Evolutionary conservation across 345 rosid genomes (phyloP).

Genomic region (Fremontodendron californicum): DNA sequence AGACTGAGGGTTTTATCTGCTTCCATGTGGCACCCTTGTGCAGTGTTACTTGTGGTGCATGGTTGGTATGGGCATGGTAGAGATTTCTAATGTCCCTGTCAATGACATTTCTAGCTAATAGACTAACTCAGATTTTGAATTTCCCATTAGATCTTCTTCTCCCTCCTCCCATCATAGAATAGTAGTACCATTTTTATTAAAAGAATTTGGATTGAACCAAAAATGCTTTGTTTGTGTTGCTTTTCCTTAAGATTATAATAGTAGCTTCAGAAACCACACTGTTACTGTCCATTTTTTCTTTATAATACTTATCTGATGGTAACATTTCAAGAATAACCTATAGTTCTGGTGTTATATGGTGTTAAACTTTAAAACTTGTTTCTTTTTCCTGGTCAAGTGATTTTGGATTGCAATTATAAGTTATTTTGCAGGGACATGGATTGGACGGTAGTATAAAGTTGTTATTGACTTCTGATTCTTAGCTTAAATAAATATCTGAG

Average conservation of each 20-base stretch:
- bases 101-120: neutral
- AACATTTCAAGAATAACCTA: neutral
- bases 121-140: neutral
- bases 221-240: neutral
- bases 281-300: neutral
- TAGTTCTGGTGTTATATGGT: neutral
- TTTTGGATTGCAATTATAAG: neutral
- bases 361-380: neutral
- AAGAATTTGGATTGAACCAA: neutral
- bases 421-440: neutral
- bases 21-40: neutral
- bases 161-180: neutral
- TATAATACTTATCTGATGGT: neutral
- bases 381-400: neutral
- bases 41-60: neutral
- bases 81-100: neutral
- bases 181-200: neutral
- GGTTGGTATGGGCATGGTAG: neutral
- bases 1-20: neutral
- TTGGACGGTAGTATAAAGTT: neutral
- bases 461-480: conserved; percentile 9
- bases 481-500: neutral
- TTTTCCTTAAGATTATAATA: neutral
- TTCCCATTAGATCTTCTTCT: neutral
- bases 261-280: neutral